Evolutionary conservation across 192 early-diverging fungal genomes (phyloP).

Genomic region (Phlyctochytrium bullatum): DNA sequence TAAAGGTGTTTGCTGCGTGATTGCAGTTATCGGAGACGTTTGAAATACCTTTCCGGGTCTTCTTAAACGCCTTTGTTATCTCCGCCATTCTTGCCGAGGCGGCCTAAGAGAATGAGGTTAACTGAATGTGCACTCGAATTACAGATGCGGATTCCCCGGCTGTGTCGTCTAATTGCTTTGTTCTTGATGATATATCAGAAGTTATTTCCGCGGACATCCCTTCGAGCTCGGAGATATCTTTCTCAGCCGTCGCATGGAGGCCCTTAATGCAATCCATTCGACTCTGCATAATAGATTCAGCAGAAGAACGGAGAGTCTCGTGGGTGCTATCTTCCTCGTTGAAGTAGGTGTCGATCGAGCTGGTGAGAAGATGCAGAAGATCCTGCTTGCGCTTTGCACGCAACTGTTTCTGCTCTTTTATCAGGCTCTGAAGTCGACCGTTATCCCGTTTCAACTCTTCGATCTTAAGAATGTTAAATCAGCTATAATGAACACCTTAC

Average conservation of each 20-base stretch:
- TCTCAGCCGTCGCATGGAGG: background rate
- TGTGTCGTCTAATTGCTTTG: too few relatives aligned
- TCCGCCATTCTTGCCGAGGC: too few relatives aligned
- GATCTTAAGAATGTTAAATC: constrained; percentile 1
- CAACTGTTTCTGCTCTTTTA: background rate
- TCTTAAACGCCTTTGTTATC: too few relatives aligned
- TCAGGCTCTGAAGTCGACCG: background rate
- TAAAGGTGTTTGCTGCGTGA: too few relatives aligned
- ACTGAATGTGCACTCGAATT: too few relatives aligned
- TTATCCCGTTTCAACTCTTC: background rate
- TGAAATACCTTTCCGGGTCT: too few relatives aligned
- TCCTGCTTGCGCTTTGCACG: background rate
- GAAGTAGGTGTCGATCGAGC: background rate
- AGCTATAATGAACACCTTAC: constrained; percentile 11
- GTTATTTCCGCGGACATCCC: background rate
- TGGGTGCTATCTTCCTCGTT: constrained; percentile 1
- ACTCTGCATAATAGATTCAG: background rate
- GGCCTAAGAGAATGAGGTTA: too few relatives aligned
- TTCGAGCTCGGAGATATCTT: background rate
- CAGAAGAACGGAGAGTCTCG: background rate
- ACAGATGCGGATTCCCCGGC: too few relatives aligned
- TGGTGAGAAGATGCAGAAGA: background rate
- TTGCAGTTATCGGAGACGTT: too few relatives aligned
- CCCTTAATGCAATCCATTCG: background rate
- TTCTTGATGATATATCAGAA: too few relatives aligned